Evolutionary conservation across 1,139 yeast genomes (phyloP), one percentile per base, ranked within the genome.

Genomic region (Tardiomyces digboiensis): DNA sequence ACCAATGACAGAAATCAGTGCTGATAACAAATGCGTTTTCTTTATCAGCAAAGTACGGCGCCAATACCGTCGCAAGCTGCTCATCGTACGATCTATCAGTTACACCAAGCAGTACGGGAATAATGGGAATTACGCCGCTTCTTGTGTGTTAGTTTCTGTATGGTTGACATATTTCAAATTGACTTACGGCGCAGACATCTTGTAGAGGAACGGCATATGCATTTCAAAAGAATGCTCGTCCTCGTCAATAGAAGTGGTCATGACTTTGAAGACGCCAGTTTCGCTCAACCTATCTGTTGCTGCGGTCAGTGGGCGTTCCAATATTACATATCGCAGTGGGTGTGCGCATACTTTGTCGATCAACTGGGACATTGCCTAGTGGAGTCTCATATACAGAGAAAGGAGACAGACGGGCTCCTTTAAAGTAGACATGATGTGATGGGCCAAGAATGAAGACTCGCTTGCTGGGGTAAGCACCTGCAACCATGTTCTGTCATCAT

Each of bases 1-100:
- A 26, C 98, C 98, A 91, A 59, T 91, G 98, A 59, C 97, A 89
- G 58, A 91, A 93, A 65, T 91, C 99, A 1, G 94, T 78, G 56
- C 95, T 84, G 5, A 91, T 72, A 21, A 86, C 77, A 62, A 91
- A 84, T 1, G 87, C 80, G 56, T 80, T 82, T 29, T 65, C 64
- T 20, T 72, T 71, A 53, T 82, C 76, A 3, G 60, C 62, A 45
- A 87, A 59, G 53, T 73, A 84, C 1, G 81, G 79, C 12, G 65
- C 61, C 43, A 91, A 66, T 0, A 68, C 54, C 1, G 59, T 54
- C 0, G 82, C 81, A 19, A 84, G 58, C 19, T 65, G 61, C 13
- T 59, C 56, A 44, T 76, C 78, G 40, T 74, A 66, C 1, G 52
- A 52, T 12, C 67, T 64, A 44, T 75, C 76, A 43, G 82, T 67